Conservation (phyloP, 345 rosid species). For the Brassica cretica region DNA sequence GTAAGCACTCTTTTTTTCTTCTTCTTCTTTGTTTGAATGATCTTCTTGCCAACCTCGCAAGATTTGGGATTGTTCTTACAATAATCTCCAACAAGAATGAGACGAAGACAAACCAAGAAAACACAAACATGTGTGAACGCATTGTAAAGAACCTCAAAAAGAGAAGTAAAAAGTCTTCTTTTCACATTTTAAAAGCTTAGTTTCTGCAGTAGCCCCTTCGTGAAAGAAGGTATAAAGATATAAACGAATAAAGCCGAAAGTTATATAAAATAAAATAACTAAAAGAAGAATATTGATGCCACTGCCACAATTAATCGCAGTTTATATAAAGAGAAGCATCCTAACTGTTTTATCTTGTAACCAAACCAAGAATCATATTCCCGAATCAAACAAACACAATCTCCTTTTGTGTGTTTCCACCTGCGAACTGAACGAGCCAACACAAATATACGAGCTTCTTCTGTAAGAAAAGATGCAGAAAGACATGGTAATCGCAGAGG, state of each 20-base stretch:
- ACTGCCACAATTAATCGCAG: not conserved
- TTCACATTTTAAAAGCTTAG: not conserved
- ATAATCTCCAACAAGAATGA: not conserved
- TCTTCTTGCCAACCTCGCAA: not conserved
- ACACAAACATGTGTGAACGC: constrained; percentile 25
- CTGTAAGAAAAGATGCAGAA: constrained; percentile 24
- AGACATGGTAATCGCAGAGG: constrained; percentile 12
- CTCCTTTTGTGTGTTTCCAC: constrained; percentile 19
- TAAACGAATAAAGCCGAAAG: constrained; percentile 31
- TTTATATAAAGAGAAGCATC: constrained; percentile 31
- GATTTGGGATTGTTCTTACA: not conserved
- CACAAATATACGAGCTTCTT: constrained; percentile 13
- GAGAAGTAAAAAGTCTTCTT: not conserved
- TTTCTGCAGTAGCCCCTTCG: not conserved
- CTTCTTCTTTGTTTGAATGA: not conserved
- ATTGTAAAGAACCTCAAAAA: not conserved
- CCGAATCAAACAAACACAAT: not conserved
- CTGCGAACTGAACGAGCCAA: not conserved
- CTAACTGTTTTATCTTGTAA: not conserved
- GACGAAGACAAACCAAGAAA: not conserved
- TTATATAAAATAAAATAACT: not conserved
- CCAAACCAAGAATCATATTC: constrained; percentile 34
- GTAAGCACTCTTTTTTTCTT: constrained; percentile 43
- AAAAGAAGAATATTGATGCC: constrained; percentile 3
- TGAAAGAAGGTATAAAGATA: constrained; percentile 25